Percentiles rank a stretch among this genome's conserved stretches.
These are phyloP conservation scores for Xerocomus brunneocitrinus DNA, from an alignment of 768 basidiomycete genomes.

Conservation along the genomic window DNA sequence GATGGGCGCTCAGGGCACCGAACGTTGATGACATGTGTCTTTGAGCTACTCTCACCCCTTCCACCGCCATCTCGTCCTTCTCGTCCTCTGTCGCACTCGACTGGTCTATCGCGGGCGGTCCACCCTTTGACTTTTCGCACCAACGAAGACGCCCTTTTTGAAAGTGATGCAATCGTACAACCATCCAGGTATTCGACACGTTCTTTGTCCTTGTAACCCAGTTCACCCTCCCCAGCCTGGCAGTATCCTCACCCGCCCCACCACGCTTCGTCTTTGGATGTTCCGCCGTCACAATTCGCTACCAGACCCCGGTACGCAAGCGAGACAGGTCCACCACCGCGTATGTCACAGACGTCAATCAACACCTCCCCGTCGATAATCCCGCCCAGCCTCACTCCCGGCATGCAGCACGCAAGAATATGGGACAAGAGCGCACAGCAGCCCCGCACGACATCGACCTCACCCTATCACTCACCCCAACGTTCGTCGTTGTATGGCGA, in stretches of 20 bases:
- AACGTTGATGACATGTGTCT: constrained; percentile 5
- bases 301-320: constrained; percentile 23
- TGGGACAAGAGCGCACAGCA: constrained; percentile 19
- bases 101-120: not conserved
- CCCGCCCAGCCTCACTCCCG: constrained; percentile 25
- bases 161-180: constrained; percentile 30
- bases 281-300: constrained; percentile 5
- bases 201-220: not conserved
- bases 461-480: constrained; percentile 9
- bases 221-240: constrained; percentile 16
- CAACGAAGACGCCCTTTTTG: not conserved
- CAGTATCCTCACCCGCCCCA: constrained; percentile 17
- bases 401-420: constrained; percentile 15
- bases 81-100: too few relatives aligned
- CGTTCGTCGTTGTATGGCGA: constrained; percentile 27
- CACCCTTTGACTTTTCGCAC: not conserved
- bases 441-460: constrained; percentile 7
- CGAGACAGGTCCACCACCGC: constrained; percentile 8
- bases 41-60: not conserved
- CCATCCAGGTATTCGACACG: constrained; percentile 22
- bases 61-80: constrained; percentile 1
- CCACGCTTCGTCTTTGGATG: constrained; percentile 20
- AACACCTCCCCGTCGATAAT: constrained; percentile 9
- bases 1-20: constrained; percentile 19
- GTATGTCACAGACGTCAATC: constrained; percentile 1